A percentile compares a stretch with the other conserved stretches of the same genome.
Conservation (phyloP, 2,329 filamentous ascomycete genomes). For the Ophiostoma novo-ulmi region DNA sequence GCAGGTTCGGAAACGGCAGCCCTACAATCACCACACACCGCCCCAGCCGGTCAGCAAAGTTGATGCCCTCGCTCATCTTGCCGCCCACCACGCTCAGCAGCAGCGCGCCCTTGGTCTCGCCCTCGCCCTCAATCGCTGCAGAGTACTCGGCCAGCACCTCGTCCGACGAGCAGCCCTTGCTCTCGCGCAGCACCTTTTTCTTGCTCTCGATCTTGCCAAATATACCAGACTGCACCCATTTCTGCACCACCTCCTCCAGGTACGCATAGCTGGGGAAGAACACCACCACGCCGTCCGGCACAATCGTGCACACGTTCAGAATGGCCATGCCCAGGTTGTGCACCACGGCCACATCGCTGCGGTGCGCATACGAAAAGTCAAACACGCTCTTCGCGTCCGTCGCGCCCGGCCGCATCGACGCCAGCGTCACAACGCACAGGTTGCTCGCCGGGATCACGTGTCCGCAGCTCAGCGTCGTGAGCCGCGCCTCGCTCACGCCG, state of each 20-base stretch:
- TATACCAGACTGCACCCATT: slow-evolving; percentile 46
- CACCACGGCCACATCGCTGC: slow-evolving; percentile 65
- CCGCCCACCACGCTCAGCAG: slow-evolving; percentile 89
- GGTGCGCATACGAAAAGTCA: slow-evolving; percentile 81
- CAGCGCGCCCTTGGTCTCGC: slow-evolving; percentile 46
- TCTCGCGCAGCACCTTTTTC: slow-evolving; percentile 60
- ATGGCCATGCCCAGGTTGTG: slow-evolving; percentile 69
- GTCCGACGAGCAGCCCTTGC: slow-evolving; percentile 55
- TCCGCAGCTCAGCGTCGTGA: slow-evolving; percentile 83
- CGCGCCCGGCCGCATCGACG: slow-evolving; percentile 33
- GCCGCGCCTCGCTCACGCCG: slow-evolving; percentile 55
- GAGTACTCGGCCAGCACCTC: slow-evolving; percentile 70
- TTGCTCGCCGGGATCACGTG: slow-evolving; percentile 86
- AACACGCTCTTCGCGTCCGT: slow-evolving; percentile 46
- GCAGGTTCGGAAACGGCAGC: slow-evolving; percentile 85
- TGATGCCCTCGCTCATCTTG: slow-evolving; percentile 95
- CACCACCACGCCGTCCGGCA: slow-evolving; percentile 84
- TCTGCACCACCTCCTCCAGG: slow-evolving; percentile 64
- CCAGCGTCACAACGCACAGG: slow-evolving; percentile 71
- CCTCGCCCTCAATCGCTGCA: slow-evolving; percentile 50
- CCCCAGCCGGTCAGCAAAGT: slow-evolving; percentile 87
- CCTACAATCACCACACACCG: slow-evolving; percentile 89
- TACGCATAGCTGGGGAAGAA: slow-evolving; percentile 97
- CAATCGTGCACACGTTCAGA: slow-evolving; percentile 62
- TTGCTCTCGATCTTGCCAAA: slow-evolving; percentile 55